Percentiles rank a stretch among this genome's conserved stretches.
Conservation (phyloP, 345 rosid species). For the Citrus maxima region DNA sequence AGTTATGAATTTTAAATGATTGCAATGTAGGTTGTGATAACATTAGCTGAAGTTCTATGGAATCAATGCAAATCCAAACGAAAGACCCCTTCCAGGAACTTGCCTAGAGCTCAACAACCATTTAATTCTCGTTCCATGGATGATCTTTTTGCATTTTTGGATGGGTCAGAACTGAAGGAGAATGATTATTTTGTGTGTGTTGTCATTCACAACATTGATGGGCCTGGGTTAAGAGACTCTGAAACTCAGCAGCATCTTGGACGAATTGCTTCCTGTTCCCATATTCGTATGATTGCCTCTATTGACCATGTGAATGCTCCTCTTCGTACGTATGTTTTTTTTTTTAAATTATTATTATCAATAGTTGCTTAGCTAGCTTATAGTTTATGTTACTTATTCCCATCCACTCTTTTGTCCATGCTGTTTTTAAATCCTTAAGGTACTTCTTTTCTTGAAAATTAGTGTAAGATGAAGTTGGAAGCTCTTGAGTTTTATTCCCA, state of each 20-base stretch:
- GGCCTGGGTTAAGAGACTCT: conserved; percentile 77
- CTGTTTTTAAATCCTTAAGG: background rate
- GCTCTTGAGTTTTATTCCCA: background rate
- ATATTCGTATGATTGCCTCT: conserved; percentile 77
- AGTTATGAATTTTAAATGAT: background rate
- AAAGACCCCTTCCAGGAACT: conserved; percentile 25
- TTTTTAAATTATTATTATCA: background rate
- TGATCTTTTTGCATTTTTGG: conserved; percentile 63
- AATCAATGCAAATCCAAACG: conserved; percentile 53
- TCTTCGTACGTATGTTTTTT: conserved; percentile 52
- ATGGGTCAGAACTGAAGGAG: conserved; percentile 42
- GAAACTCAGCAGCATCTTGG: conserved; percentile 82
- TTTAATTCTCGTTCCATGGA: conserved; percentile 63
- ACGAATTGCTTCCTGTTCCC: conserved; percentile 72
- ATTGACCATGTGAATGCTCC: conserved; percentile 84
- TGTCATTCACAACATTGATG: conserved; percentile 84
- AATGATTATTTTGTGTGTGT: conserved; percentile 58
- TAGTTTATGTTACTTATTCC: background rate
- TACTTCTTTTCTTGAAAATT: background rate
- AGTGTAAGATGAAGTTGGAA: background rate
- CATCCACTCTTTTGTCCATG: background rate
- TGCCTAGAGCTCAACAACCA: conserved; percentile 52
- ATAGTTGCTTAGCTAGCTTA: background rate
- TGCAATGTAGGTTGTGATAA: conserved; percentile 47
- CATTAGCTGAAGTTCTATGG: conserved; percentile 68